phyloP scores from a whole-genome alignment of 345 rosid species.

The Lumnitzera racemosa region DNA sequence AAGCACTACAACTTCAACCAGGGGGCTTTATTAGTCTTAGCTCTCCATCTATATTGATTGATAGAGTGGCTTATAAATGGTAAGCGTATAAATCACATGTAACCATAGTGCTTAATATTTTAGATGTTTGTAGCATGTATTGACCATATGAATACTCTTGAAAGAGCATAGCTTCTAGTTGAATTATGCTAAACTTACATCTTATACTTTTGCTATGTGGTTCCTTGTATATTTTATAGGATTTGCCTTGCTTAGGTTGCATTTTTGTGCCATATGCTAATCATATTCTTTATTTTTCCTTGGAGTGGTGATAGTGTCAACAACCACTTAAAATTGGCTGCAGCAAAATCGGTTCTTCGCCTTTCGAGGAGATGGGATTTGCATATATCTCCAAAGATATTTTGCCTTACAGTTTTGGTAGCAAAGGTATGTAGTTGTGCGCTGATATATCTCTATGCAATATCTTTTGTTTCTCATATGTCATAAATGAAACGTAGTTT shows the following conservation, averaged over 20 bases:
- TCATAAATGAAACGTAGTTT: too few species aligned
- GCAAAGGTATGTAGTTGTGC: constrained; percentile 47
- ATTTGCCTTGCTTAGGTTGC: background rate
- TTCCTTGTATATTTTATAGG: background rate
- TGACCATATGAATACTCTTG: too few species aligned
- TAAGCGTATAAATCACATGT: background rate
- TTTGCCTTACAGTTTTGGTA: constrained; percentile 46
- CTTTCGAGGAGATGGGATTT: constrained; percentile 94
- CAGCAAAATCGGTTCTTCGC: constrained; percentile 77
- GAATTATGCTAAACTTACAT: too few species aligned
- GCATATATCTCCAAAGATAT: constrained; percentile 63
- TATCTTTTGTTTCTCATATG: too few species aligned
- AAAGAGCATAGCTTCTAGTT: too few species aligned
- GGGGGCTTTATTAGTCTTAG: too few species aligned
- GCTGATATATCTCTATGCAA: too few species aligned
- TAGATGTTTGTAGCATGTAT: background rate
- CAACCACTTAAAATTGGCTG: constrained; percentile 57
- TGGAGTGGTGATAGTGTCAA: constrained; percentile 47
- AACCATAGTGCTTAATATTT: background rate
- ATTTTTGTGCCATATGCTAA: background rate
- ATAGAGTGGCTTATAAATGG: too few species aligned
- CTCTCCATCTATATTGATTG: too few species aligned
- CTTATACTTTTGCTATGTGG: background rate
- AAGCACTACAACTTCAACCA: too few species aligned
- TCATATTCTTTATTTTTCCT: constrained; percentile 10